Percentiles rank a stretch among this genome's conserved stretches.
These are phyloP conservation scores for Salvia miltiorrhiza DNA, from an alignment of 257 asterid species.

Conservation along the genomic window DNA sequence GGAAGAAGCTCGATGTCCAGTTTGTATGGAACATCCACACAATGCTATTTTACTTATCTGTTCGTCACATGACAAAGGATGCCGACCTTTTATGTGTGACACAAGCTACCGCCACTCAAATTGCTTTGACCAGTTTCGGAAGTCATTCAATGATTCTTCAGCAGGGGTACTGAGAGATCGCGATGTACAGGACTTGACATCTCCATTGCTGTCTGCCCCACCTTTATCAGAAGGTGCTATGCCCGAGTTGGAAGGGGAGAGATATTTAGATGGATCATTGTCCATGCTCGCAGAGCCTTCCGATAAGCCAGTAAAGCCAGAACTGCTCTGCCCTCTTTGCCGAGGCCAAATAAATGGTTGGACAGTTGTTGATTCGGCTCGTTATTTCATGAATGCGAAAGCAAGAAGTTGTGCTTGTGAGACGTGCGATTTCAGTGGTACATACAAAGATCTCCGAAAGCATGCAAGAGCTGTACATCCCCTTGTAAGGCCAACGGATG, in stretches of 20 bases:
- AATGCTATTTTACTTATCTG: slow-evolving; percentile 82
- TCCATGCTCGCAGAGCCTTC: slow-evolving; percentile 27
- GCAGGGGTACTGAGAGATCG: slow-evolving; percentile 29
- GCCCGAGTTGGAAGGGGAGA: slow-evolving; percentile 29
- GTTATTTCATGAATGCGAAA: slow-evolving; percentile 67
- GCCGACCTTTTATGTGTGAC: slow-evolving; percentile 93
- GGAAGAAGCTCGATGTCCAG: slow-evolving; percentile 94
- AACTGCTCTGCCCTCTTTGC: slow-evolving; percentile 73
- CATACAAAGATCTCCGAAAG: slow-evolving; percentile 71
- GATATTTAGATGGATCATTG: slow-evolving; percentile 30
- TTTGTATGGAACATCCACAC: slow-evolving; percentile 96
- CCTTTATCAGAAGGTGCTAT: slow-evolving; percentile 28
- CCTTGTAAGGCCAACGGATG: slow-evolving; percentile 63
- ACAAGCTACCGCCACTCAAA: slow-evolving; percentile 95
- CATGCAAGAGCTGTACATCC: slow-evolving; percentile 84
- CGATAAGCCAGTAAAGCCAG: slow-evolving; percentile 39
- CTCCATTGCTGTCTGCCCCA: slow-evolving; percentile 28
- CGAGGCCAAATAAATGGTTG: slow-evolving; percentile 70
- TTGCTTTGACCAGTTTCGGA: slow-evolving; percentile 80
- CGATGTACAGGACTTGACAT: slow-evolving; percentile 24
- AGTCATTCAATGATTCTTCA: slow-evolving; percentile 45
- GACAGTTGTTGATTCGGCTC: slow-evolving; percentile 70
- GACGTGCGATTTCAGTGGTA: slow-evolving; percentile 68
- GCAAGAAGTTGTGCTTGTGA: slow-evolving; percentile 81
- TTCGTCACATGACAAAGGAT: slow-evolving; percentile 80